Percentiles rank a stretch among this genome's conserved stretches.
Conservation (phyloP, 805 yeast species). For the Cyberlindnera sargentensis region DNA sequence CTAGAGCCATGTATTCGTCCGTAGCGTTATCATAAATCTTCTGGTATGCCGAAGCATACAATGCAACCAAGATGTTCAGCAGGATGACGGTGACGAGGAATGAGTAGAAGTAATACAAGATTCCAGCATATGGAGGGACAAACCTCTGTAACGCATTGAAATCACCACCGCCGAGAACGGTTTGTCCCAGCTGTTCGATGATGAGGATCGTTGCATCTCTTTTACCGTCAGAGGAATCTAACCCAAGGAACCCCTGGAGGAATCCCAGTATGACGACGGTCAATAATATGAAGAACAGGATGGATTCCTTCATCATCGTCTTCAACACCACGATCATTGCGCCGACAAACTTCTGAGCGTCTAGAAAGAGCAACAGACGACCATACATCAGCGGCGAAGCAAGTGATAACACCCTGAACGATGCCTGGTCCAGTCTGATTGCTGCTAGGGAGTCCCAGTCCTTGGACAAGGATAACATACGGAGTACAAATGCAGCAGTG, state of each 20-base stretch:
- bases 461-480: conserved; percentile 33
- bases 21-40: conserved; percentile 76
- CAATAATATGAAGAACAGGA: conserved; percentile 73
- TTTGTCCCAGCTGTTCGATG: conserved; percentile 56
- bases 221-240: conserved; percentile 83
- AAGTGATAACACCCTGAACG: conserved; percentile 67
- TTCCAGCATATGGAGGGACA: conserved; percentile 81
- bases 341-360: conserved; percentile 77
- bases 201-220: conserved; percentile 65
- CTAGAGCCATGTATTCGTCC: conserved; percentile 78
- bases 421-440: conserved; percentile 40
- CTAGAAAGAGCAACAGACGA: conserved; percentile 66
- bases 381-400: conserved; percentile 89
- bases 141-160: conserved; percentile 63
- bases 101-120: conserved; percentile 69
- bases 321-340: conserved; percentile 82
- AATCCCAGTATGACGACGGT: conserved; percentile 70
- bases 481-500: conserved; percentile 43
- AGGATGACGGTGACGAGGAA: conserved; percentile 69
- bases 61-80: conserved; percentile 77
- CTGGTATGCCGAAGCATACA: conserved; percentile 79
- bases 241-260: conserved; percentile 78
- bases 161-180: conserved; percentile 69
- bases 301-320: conserved; percentile 80
- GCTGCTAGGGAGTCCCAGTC: conserved; percentile 18